phyloP scores from a whole-genome alignment of 495 filamentous ascomycete genomes.

The Hyaloscypha finlandica region DNA sequence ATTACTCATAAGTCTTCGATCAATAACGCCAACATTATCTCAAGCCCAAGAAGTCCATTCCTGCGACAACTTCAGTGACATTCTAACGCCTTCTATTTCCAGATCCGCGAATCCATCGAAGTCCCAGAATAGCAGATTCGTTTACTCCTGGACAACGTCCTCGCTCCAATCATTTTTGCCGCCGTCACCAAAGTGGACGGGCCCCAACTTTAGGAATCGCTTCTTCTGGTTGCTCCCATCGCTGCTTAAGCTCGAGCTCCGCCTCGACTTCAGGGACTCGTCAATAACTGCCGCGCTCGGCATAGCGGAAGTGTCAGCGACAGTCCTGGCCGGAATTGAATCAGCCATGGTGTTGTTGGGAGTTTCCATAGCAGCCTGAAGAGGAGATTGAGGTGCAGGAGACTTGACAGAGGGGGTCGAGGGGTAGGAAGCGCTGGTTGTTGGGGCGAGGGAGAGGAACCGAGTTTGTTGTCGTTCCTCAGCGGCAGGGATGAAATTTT shows the following conservation, averaged over 20 bases:
- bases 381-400: constrained; percentile 8
- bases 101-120: not conserved
- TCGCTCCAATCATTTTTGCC: constrained; percentile 31
- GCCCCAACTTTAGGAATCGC: constrained; percentile 28
- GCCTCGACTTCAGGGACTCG: constrained; percentile 15
- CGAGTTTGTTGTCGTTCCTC: constrained; percentile 10
- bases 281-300: constrained; percentile 3
- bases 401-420: constrained; percentile 3
- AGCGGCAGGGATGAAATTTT: constrained; percentile 15
- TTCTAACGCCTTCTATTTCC: not conserved
- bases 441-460: constrained; percentile 32
- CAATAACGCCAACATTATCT: not conserved
- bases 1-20: not conserved
- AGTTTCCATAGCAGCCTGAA: not conserved
- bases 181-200: constrained; percentile 25
- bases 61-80: not conserved
- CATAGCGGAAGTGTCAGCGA: not conserved
- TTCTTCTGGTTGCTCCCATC: constrained; percentile 16
- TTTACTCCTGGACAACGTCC: constrained; percentile 22
- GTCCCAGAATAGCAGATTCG: not conserved
- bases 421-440: constrained; percentile 27
- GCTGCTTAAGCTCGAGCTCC: constrained; percentile 23
- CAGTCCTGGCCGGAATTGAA: not conserved
- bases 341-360: constrained; percentile 3
- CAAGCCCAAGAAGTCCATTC: not conserved